Base-by-base conservation (phyloP, 129 eudicot species). In the Tagetes patula region DNA sequence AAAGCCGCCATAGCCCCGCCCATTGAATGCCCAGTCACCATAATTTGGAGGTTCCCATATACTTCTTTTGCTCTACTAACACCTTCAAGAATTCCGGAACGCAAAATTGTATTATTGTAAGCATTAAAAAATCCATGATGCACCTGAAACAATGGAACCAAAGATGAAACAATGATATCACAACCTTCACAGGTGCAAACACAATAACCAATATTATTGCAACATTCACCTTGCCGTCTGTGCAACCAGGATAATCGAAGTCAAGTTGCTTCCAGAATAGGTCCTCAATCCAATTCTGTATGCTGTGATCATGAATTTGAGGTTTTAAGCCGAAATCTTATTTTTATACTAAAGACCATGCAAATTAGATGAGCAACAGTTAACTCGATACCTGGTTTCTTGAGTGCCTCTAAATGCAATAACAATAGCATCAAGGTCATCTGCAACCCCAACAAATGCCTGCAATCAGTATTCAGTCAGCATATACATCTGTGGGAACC, bases 331-430 rank as follows among this genome's bases (percentile, higher is more conserved):
- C 59, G 3, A 34, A 48, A 34, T 6, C 3, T 14, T 50, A n/a
- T 36, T 34, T 34, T 33, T 60, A 60, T 34, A 34, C 50, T 69
- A 33, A 69, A 68, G 48, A n/a, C 36, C 47, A 49, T 38, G 14
- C 36, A n/a, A 38, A 72, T 33, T 5, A 67, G 20, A 37, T 4
- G 30, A 6, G 65, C 54, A 27, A 37, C 34, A 64, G 34, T 74
- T 64, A 38, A 42, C 34, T 45, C 30, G 36, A 46, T 67, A 90
- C 97, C 96, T 94, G 80, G 70, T 62, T 81, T 86, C 96, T 77
- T 94, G 98, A 65, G 98, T 94, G 77, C 98, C 98, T 79, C 98
- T 81, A 74, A 94, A 94, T 63, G 98, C 97, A 82, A 94, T 88
- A 55, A 90, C 90, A 70, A 80, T 86, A 37, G 97, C 93, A 78